Evolutionary conservation across 2,329 filamentous ascomycete genomes (phyloP).

Genomic region (Stagonosporopsis rhizophila): DNA sequence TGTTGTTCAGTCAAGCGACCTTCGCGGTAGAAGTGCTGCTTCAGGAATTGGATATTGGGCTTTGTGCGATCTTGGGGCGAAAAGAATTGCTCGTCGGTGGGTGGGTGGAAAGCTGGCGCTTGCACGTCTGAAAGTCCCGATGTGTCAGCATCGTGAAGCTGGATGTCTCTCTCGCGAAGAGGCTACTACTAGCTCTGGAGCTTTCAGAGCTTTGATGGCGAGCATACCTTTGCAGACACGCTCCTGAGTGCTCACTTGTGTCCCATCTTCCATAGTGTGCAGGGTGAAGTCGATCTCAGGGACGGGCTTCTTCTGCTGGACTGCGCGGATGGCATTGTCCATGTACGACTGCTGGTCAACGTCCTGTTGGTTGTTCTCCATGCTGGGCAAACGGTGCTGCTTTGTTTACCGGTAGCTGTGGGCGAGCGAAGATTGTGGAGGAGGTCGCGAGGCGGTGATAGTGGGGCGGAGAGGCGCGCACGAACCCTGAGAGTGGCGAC

Average conservation of each 20-base stretch:
- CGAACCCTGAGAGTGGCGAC: constrained; percentile 38
- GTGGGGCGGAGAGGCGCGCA: constrained; percentile 39
- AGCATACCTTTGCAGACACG: constrained; percentile 94
- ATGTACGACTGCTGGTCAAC: constrained; percentile 59
- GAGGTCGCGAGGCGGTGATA: constrained; percentile 40
- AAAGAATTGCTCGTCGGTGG: constrained; percentile 93
- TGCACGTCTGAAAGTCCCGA: constrained; percentile 77
- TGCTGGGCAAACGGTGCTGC: constrained; percentile 32
- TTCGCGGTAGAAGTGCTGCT: constrained; percentile 98
- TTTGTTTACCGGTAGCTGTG: constrained; percentile 30
- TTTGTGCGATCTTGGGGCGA: constrained; percentile 84
- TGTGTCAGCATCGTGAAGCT: constrained; percentile 37
- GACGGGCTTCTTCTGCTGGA: constrained; percentile 91
- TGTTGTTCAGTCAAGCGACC: constrained; percentile 96
- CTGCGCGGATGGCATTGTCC: constrained; percentile 90
- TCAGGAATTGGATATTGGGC: constrained; percentile 91
- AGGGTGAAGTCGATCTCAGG: constrained; percentile 99
- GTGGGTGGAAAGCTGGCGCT: constrained; percentile 91
- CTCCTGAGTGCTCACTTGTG: constrained; percentile 92
- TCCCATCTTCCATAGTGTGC: constrained; percentile 97
- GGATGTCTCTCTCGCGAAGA: background rate
- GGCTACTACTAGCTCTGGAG: constrained; percentile 9
- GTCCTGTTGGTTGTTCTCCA: constrained; percentile 45
- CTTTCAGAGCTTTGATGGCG: constrained; percentile 5
- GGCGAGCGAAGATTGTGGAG: constrained; percentile 33